Evolutionary conservation across 257 asterid genomes (phyloP).

Genomic region (Lithospermum erythrorhizon): DNA sequence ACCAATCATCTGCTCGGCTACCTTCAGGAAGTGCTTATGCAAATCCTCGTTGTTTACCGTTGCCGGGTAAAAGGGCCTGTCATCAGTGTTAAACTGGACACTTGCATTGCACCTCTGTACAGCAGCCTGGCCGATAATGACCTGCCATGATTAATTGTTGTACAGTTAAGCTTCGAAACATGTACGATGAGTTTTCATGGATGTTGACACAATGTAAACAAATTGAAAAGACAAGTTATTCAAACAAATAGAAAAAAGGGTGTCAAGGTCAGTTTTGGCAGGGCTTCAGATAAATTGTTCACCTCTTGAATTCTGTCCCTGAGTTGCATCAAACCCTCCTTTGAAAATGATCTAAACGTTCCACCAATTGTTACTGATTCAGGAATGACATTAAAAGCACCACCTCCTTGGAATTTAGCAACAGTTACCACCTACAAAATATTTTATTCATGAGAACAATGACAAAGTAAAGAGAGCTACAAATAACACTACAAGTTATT

Average conservation of each 20-base stretch:
- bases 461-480: background rate
- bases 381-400: slow-evolving; percentile 54
- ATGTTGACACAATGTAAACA: background rate
- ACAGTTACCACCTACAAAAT: slow-evolving; percentile 47
- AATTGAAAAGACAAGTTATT: background rate
- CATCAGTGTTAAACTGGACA: slow-evolving; percentile 18
- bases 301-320: slow-evolving; percentile 54
- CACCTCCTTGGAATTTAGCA: slow-evolving; percentile 47
- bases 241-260: background rate
- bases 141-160: slow-evolving; percentile 22
- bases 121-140: slow-evolving; percentile 41
- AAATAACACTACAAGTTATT: background rate
- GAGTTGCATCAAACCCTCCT: slow-evolving; percentile 33
- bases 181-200: background rate
- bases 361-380: slow-evolving; percentile 53
- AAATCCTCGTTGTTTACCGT: slow-evolving; percentile 33
- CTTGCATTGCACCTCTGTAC: slow-evolving; percentile 55
- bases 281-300: background rate
- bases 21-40: slow-evolving; percentile 32
- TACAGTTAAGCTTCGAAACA: background rate
- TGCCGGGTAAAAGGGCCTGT: slow-evolving; percentile 44
- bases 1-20: slow-evolving; percentile 38
- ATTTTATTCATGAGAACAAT: background rate
- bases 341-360: slow-evolving; percentile 58
- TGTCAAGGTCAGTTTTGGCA: background rate